Base-by-base conservation (phyloP, 2,329 filamentous ascomycete species). In the Ascochyta koolunga region DNA sequence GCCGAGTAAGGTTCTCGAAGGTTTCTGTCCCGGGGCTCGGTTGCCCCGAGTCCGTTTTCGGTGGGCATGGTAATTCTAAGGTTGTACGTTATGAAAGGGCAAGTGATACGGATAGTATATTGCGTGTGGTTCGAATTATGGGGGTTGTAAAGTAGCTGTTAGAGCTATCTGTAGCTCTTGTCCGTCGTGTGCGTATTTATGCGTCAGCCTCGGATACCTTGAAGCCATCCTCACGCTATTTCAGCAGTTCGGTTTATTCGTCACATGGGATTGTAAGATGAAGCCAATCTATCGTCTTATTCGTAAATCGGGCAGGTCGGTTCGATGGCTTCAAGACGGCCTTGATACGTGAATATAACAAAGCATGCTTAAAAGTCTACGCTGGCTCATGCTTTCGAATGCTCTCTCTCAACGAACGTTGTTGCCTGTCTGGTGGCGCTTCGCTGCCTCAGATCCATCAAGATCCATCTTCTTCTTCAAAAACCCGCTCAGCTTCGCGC, bases 381-480 rank as follows among this genome's bases (percentile, higher is more conserved):
- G 35, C 35, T 18, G 4, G 4, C 5, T 11, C 13, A 39, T 39
- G 37, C 22, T 8, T 11, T 8, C 4, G 13, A 7, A 24, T 25
- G 7, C 22, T 11, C 21, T 29, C 22, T 11, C 21, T 29, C 38
- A 47, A 16, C 33, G 38, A 7, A 38, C 10, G 5, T 53, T 42
- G 9, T 27, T 42, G 4, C 50, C 42, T 5, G 29, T 21, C n/a
- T 53, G 43, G 16, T 29, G 29, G 7, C 39, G 29, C 19, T 36
- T 53, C 25, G 42, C 32, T 4, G 50, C 13, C 25, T 53, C 50
- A 4, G 21, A 10, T 8, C 41, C 43, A n/a, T 53, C 47, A 6
- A 42, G 32, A 40, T 70, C 66, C 49, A 68, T 70, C 61, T 72
- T 66, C 58, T 71, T 74, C 62, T 66, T 69, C 62, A 72, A 62